These are phyloP conservation scores for Monosporascus cannonballus DNA, from an alignment of 2,329 filamentous ascomycete species.

Conservation along the genomic window DNA sequence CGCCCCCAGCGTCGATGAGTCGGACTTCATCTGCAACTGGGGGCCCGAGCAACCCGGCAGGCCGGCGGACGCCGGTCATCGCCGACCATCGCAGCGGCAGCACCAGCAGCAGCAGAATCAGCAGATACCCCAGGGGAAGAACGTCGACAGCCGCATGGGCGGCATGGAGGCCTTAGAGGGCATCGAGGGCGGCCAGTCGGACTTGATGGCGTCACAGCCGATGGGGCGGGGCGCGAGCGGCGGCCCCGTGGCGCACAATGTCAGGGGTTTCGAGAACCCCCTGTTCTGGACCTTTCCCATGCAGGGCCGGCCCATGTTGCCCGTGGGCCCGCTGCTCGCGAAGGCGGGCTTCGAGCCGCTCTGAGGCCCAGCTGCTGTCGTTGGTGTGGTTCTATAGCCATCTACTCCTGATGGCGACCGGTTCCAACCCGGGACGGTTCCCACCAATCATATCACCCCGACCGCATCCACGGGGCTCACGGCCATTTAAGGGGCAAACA, in stretches of 20 bases:
- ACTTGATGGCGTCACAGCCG: conserved; percentile 1
- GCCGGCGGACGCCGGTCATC: conserved; percentile 3
- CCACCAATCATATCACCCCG: too few species aligned
- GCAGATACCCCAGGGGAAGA: not conserved
- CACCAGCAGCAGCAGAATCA: conserved; percentile 4
- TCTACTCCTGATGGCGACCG: too few species aligned
- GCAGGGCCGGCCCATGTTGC: conserved; percentile 51
- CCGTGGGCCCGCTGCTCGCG: conserved; percentile 38
- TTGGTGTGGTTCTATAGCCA: not conserved
- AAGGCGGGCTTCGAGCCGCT: conserved; percentile 46
- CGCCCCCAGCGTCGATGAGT: conserved; percentile 40
- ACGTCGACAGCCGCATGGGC: not conserved
- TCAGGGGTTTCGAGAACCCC: conserved; percentile 42
- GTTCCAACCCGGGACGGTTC: too few species aligned
- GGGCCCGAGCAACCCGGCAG: conserved; percentile 18
- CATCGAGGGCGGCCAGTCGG: conserved; percentile 6
- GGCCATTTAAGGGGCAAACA: too few species aligned
- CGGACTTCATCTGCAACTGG: conserved; percentile 45
- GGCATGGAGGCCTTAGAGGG: conserved; percentile 1
- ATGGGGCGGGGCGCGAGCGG: conserved; percentile 10
- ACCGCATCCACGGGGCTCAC: too few species aligned
- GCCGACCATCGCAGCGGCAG: conserved; percentile 4
- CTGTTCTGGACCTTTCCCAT: conserved; percentile 57
- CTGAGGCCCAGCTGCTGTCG: conserved; percentile 7
- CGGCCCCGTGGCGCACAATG: conserved; percentile 11